These are phyloP conservation scores for Ustilago tritici DNA, from an alignment of 1,284 basidiomycete genomes.

Conservation along the genomic window DNA sequence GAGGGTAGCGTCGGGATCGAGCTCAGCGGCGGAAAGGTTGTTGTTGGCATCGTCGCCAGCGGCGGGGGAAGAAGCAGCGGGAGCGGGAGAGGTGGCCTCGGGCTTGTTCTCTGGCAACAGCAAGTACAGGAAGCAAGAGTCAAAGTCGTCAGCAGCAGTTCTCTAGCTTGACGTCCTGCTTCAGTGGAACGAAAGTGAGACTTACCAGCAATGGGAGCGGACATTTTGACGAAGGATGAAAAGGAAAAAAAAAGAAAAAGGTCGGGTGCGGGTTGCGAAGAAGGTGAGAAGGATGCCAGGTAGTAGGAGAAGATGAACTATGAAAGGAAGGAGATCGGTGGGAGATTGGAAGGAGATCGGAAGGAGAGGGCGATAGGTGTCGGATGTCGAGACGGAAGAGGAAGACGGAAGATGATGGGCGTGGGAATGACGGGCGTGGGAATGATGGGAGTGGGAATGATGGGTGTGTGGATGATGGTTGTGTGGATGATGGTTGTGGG, in stretches of 20 bases:
- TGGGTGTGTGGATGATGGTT: not conserved
- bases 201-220: slow-evolving; percentile 11
- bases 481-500: slow-evolving; percentile 5
- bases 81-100: slow-evolving; percentile 20
- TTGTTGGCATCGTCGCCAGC: slow-evolving; percentile 32
- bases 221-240: slow-evolving; percentile 9
- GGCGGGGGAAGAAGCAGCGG: slow-evolving; percentile 18
- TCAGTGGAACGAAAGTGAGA: not conserved
- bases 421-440: not conserved
- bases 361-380: slow-evolving; percentile 9
- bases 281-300: slow-evolving; percentile 7
- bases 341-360: slow-evolving; percentile 11
- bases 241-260: not conserved
- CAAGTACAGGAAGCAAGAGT: not conserved
- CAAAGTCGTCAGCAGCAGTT: slow-evolving; percentile 7
- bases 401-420: slow-evolving; percentile 14
- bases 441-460: not conserved
- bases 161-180: not conserved
- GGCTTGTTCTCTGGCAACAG: slow-evolving; percentile 22
- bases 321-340: slow-evolving; percentile 1
- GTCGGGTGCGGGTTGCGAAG: not conserved
- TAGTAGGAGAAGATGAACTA: slow-evolving; percentile 6
- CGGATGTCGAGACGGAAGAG: slow-evolving; percentile 15
- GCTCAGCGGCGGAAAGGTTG: slow-evolving; percentile 12
- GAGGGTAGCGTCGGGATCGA: slow-evolving; percentile 58